Percentiles rank a stretch among this genome's conserved stretches.
These are phyloP conservation scores for Alternaria viburni DNA, from an alignment of 2,329 filamentous ascomycete genomes.

Conservation along the genomic window DNA sequence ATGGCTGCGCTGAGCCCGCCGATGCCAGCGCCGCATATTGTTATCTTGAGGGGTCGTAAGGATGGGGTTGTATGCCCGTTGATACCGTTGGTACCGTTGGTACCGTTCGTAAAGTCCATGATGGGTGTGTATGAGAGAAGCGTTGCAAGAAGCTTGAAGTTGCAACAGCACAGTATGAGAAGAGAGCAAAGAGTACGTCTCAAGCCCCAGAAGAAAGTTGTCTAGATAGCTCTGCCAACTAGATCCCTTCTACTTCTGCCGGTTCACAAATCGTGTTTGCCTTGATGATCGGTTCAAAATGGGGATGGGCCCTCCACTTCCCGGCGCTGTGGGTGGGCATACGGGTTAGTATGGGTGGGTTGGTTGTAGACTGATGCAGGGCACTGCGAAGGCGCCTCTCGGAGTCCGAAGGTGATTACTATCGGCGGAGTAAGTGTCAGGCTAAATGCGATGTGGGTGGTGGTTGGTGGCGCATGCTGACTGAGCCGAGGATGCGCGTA, in stretches of 20 bases:
- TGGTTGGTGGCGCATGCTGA: neutral
- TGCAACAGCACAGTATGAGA: neutral
- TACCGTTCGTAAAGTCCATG: slow-evolving; percentile 26
- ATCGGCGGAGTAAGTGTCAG: neutral
- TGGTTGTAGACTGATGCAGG: neutral
- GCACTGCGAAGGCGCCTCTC: neutral
- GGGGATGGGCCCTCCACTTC: neutral
- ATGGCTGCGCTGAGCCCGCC: slow-evolving; percentile 62
- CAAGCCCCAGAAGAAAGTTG: neutral
- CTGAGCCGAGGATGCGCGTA: neutral
- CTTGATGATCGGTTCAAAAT: neutral
- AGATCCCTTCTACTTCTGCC: neutral
- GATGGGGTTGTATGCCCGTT: neutral
- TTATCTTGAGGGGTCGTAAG: slow-evolving; percentile 46
- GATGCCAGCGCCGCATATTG: slow-evolving; percentile 56
- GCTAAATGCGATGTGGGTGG: neutral
- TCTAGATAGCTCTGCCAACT: neutral
- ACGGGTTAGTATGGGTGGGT: neutral
- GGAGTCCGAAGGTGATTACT: neutral
- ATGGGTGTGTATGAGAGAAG: neutral
- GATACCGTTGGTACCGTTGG: neutral
- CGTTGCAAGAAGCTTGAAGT: neutral
- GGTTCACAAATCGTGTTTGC: neutral
- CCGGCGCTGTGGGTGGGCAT: neutral
- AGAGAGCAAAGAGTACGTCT: neutral